Evolutionary conservation across 805 yeast species (phyloP), one percentile per base, ranked within the genome.

Genomic region (Ogataea ganodermae): DNA sequence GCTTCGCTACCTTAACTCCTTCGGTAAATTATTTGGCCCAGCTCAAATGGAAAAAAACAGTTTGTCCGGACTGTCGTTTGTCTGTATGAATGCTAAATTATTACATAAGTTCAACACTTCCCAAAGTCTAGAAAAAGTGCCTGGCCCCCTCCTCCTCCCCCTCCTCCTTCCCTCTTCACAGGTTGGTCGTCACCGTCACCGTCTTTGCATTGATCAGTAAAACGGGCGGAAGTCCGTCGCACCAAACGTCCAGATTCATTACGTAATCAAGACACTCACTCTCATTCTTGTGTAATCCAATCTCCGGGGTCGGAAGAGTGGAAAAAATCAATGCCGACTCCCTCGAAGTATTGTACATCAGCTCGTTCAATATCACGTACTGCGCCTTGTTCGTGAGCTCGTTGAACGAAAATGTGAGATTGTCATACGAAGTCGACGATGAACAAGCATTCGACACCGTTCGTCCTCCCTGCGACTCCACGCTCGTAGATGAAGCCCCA

Each of bases 171-270:
- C 23, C 22, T 8, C 23, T 8, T 47, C 38, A 91, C 52, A 92
- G 71, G 27, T 96, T 94, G 5, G 97, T 91, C 0, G 99, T 92
- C 2, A 92, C 99, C 0, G 99, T 94, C 75, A 94, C 90, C 0
- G 96, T 86, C 69, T 89, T 96, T 0, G 97, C 89, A 61, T 94
- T 92, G 45, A 94, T 76, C 51, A 94, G 67, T 63, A 94, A 63
- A 1, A 81, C 76, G 0, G 98, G 97, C 0, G 97, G 97, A 32
- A 94, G 69, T 4, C 79, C 89, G 36, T 81, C 79, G 47, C 92
- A 74, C 94, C 97, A 89, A 5, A 86, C 66, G 39, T 90, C 86
- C 43, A 92, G 71, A 56, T 84, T 84, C 47, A 82, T 81, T 13
- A 87, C 80, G 62, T 90, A 92, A 28, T 86, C 89, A 35, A 81